These are phyloP conservation scores for Pestalotiopsis sp. DNA, from an alignment of 2,329 filamentous ascomycete genomes.

Conservation along the genomic window DNA sequence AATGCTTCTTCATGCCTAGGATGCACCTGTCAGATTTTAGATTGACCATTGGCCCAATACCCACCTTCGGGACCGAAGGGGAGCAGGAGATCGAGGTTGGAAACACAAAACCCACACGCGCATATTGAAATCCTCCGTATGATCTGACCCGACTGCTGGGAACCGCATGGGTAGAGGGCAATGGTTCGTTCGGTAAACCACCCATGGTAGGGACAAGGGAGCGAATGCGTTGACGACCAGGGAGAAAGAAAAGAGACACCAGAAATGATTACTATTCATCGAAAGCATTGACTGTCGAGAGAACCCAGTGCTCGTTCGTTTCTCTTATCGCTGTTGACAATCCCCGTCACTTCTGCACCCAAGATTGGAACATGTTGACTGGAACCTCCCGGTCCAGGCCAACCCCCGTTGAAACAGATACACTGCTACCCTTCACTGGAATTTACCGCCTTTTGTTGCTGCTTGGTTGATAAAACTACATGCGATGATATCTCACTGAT, in stretches of 20 bases:
- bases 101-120: background rate
- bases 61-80: constrained; percentile 3
- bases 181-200: background rate
- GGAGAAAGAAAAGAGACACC: background rate
- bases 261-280: background rate
- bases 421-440: background rate
- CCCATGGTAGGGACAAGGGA: background rate
- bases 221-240: background rate
- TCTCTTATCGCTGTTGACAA: background rate
- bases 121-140: background rate
- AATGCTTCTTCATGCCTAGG: background rate
- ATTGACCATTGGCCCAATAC: background rate
- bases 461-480: background rate
- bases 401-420: background rate
- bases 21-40: constrained; percentile 14
- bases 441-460: background rate
- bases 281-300: background rate
- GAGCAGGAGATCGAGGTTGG: background rate
- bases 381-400: background rate
- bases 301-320: background rate
- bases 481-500: background rate
- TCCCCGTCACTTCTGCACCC: background rate
- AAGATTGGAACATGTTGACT: background rate
- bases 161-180: background rate
- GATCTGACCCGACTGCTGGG: background rate